Conservation (phyloP, 2,329 filamentous ascomycete genomes). For the Colletotrichum lini region DNA sequence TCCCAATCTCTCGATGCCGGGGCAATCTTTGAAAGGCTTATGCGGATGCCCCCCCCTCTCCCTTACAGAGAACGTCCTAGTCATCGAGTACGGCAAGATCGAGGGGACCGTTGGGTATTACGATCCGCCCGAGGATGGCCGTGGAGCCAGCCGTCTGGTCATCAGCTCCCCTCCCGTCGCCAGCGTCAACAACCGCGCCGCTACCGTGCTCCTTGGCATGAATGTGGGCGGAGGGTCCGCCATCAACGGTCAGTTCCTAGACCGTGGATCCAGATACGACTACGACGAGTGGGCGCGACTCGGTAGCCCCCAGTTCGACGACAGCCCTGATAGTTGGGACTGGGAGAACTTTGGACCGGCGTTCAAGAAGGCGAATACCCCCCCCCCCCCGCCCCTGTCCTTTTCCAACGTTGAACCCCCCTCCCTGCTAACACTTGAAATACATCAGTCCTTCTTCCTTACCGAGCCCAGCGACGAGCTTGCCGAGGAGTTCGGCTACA, state of each 20-base stretch:
- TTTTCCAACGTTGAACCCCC: background rate
- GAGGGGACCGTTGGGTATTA: conserved; percentile 45
- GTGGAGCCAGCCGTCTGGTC: conserved; percentile 45
- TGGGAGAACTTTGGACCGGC: conserved; percentile 54
- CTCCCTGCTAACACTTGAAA: background rate
- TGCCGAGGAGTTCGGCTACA: conserved; percentile 50
- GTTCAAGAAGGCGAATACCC: conserved; percentile 52
- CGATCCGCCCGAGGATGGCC: conserved; percentile 47
- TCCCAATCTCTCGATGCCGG: background rate
- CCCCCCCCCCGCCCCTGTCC: background rate
- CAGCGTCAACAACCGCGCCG: conserved; percentile 48
- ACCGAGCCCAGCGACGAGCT: conserved; percentile 45
- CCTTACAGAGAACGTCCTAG: background rate
- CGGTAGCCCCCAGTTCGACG: conserved; percentile 46
- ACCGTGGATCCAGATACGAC: conserved; percentile 53
- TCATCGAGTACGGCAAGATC: conserved; percentile 5
- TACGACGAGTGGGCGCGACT: conserved; percentile 54
- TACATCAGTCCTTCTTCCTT: conserved; percentile 30
- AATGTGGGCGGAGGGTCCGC: conserved; percentile 55
- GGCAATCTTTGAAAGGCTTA: background rate
- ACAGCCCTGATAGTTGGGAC: conserved; percentile 49
- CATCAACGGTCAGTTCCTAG: conserved; percentile 56
- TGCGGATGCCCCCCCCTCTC: background rate
- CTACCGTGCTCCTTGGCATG: conserved; percentile 50
- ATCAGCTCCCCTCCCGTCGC: conserved; percentile 47